phyloP scores from a whole-genome alignment of 1,284 basidiomycete genomes.

The Rhizopogon parksii region DNA sequence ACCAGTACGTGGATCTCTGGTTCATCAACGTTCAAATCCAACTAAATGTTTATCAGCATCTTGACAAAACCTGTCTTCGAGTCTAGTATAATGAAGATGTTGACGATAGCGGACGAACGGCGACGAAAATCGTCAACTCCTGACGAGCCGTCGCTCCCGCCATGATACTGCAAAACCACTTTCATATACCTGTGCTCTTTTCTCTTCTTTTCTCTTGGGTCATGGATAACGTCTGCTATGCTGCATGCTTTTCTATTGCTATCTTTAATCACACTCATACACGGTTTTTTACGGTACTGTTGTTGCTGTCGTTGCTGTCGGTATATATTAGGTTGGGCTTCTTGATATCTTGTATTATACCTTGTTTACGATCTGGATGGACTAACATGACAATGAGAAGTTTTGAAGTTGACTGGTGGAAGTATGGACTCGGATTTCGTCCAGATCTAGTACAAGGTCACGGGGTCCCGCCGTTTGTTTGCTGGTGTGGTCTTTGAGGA shows the following conservation, averaged over 20 bases:
- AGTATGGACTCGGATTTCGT: too few relatives aligned
- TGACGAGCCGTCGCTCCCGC: too few relatives aligned
- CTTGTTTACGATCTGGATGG: neutral
- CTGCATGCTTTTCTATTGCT: neutral
- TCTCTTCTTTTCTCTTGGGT: neutral
- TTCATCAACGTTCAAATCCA: neutral
- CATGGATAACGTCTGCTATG: neutral
- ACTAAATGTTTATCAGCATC: constrained; percentile 32
- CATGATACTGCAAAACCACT: neutral
- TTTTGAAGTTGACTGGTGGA: too few relatives aligned
- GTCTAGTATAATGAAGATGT: constrained; percentile 45
- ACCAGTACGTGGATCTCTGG: constrained; percentile 46
- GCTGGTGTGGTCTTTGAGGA: too few relatives aligned
- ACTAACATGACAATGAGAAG: too few relatives aligned
- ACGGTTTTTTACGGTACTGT: neutral
- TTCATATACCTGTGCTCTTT: neutral
- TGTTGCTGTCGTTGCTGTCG: neutral
- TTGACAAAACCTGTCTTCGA: constrained; percentile 67
- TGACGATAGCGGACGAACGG: constrained; percentile 47
- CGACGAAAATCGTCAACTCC: constrained; percentile 21
- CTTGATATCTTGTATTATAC: neutral
- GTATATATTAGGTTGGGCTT: neutral
- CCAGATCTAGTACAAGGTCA: too few relatives aligned
- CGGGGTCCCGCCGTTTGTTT: too few relatives aligned
- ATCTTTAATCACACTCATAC: neutral